phyloP scores from a whole-genome alignment of 1,284 basidiomycete species.

The Rhodotorula glutinis region DNA sequence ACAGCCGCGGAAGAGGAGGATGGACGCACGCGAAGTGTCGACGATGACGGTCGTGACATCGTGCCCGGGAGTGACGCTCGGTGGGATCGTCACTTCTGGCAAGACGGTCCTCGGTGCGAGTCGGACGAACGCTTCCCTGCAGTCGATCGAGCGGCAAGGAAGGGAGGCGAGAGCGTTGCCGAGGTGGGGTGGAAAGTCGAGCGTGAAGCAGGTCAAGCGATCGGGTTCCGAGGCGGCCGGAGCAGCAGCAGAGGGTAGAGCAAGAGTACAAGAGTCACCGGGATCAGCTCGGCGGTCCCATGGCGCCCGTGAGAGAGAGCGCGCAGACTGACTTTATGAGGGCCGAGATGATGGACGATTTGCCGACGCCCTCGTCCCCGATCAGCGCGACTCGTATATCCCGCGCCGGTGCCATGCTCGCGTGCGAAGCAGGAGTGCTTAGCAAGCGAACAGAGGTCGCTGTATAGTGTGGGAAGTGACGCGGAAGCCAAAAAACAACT shows the following conservation, averaged over 20 bases:
- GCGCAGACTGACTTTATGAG: conserved; percentile 55
- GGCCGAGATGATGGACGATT: conserved; percentile 90
- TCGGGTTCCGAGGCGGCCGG: background rate
- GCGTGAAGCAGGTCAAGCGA: background rate
- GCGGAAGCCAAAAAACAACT: background rate
- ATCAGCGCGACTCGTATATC: conserved; percentile 91
- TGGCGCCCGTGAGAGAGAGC: background rate
- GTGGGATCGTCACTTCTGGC: conserved; percentile 92
- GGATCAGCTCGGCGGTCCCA: too few relatives aligned
- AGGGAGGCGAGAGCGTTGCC: background rate
- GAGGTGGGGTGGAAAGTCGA: background rate
- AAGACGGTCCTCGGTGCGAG: conserved; percentile 71
- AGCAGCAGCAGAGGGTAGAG: background rate
- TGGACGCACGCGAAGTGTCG: conserved; percentile 73
- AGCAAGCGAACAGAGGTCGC: too few relatives aligned
- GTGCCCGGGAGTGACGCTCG: conserved; percentile 82
- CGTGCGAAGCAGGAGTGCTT: too few relatives aligned
- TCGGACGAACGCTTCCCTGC: conserved; percentile 41
- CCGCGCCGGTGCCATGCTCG: conserved; percentile 44
- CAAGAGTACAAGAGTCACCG: too few relatives aligned
- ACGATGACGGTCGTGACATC: conserved; percentile 94
- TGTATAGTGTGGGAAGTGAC: background rate
- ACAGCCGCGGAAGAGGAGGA: background rate
- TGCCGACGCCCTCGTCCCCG: conserved; percentile 91
- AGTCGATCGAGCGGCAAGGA: conserved; percentile 43